Evolutionary conservation across 805 yeast species (phyloP).

Genomic region (Ascoidea tarda): DNA sequence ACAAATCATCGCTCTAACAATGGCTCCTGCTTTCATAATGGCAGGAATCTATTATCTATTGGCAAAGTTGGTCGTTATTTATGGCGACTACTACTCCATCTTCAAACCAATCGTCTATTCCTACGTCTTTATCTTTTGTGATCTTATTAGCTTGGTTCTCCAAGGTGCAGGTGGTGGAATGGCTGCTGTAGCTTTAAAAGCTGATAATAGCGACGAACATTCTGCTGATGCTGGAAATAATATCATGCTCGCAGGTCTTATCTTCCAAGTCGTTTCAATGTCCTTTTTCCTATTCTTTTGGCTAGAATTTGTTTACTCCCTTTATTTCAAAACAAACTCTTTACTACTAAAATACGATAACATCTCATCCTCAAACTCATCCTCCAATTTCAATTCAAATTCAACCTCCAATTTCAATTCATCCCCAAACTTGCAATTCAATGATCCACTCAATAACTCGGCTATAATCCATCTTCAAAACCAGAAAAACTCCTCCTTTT

Average conservation of each 20-base stretch:
- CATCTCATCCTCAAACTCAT: no score
- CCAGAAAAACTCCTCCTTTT: not conserved
- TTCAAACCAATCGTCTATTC: slow-evolving; percentile 31
- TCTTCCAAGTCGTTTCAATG: slow-evolving; percentile 65
- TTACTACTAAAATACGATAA: not conserved
- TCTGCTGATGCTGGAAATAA: slow-evolving; percentile 31
- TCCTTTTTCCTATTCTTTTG: slow-evolving; percentile 38
- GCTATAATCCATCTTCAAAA: no score
- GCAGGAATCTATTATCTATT: slow-evolving; percentile 68
- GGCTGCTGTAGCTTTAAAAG: slow-evolving; percentile 27
- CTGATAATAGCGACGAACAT: not conserved
- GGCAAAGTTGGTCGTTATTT: slow-evolving; percentile 51
- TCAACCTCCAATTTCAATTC: no score
- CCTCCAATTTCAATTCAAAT: no score
- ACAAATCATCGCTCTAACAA: slow-evolving; percentile 55
- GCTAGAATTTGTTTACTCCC: slow-evolving; percentile 28
- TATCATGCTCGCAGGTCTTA: slow-evolving; percentile 67
- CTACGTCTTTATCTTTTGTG: slow-evolving; percentile 50
- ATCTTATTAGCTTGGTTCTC: slow-evolving; percentile 44
- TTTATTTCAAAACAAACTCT: slow-evolving; percentile 13
- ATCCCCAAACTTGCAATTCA: no score
- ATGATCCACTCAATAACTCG: no score
- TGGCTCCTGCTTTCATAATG: slow-evolving; percentile 77
- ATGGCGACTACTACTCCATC: slow-evolving; percentile 38
- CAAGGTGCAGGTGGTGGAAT: slow-evolving; percentile 74